Conservation (phyloP, 2,329 filamentous ascomycete species). For the Orbilia javanica region DNA sequence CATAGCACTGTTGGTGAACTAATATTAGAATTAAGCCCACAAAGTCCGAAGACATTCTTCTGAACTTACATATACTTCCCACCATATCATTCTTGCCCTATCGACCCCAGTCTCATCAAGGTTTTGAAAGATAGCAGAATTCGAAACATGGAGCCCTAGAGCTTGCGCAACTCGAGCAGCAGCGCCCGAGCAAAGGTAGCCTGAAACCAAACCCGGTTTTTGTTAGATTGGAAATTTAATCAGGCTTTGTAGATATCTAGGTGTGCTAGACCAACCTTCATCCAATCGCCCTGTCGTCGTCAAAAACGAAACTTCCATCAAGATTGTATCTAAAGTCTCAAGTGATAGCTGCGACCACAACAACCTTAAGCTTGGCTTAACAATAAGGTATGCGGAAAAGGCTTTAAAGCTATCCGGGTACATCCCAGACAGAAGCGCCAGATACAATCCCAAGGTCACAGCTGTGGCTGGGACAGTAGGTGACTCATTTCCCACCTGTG, state of each 20-base stretch:
- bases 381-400: constrained; percentile 42
- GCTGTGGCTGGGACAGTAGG: constrained; percentile 44
- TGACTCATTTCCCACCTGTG: constrained; percentile 17
- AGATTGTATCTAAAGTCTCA: constrained; percentile 46
- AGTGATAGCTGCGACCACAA: constrained; percentile 54
- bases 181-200: constrained; percentile 41
- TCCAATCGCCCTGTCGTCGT: constrained; percentile 51
- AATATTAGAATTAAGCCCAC: neutral
- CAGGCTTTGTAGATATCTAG: too few species aligned
- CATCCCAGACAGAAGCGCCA: constrained; percentile 53
- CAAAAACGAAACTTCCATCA: constrained; percentile 54
- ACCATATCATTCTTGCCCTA: constrained; percentile 54
- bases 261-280: constrained; percentile 51
- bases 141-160: constrained; percentile 50
- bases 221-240: neutral
- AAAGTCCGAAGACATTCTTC: neutral
- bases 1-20: constrained; percentile 30
- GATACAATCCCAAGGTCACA: constrained; percentile 39
- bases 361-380: constrained; percentile 43
- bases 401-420: constrained; percentile 53
- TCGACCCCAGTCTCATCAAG: constrained; percentile 40
- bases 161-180: constrained; percentile 49
- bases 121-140: constrained; percentile 41
- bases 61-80: constrained; percentile 50
- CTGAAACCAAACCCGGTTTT: constrained; percentile 4